These are phyloP conservation scores for Lanmaoa rubissima DNA, from an alignment of 768 basidiomycete genomes.

Conservation along the genomic window DNA sequence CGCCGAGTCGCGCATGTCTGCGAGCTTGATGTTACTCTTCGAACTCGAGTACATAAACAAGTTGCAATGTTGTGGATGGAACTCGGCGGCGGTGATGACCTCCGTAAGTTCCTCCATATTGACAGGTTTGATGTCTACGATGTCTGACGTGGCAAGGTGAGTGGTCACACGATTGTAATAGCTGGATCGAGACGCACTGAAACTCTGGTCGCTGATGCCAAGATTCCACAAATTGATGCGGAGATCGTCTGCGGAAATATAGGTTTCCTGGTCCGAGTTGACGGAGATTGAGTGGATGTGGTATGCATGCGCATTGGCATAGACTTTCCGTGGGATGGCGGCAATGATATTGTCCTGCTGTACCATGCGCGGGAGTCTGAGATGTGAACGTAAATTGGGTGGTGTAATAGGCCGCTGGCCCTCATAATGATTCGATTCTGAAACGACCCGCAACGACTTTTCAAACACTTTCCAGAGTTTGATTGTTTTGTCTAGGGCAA, in stretches of 20 bases:
- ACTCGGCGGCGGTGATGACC: slow-evolving; percentile 99
- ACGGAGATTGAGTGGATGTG: slow-evolving; percentile 99
- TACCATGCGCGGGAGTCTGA: slow-evolving; percentile 87
- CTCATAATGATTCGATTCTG: slow-evolving; percentile 92
- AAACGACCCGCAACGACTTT: slow-evolving; percentile 92
- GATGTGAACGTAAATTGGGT: slow-evolving; percentile 54
- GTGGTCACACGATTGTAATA: slow-evolving; percentile 1
- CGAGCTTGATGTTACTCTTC: slow-evolving; percentile 99
- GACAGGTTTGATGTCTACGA: slow-evolving; percentile 98
- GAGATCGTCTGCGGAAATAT: slow-evolving; percentile 98
- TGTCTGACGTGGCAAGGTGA: slow-evolving; percentile 55
- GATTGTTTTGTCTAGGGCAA: slow-evolving; percentile 89
- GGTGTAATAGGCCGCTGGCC: slow-evolving; percentile 69
- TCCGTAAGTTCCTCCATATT: slow-evolving; percentile 99
- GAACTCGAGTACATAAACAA: slow-evolving; percentile 99
- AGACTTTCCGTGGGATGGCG: slow-evolving; percentile 97
- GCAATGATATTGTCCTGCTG: slow-evolving; percentile 98
- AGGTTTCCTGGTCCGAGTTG: slow-evolving; percentile 99
- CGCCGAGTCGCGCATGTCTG: slow-evolving; percentile 98
- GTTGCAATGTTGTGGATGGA: slow-evolving; percentile 97
- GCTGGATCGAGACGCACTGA: slow-evolving; percentile 64
- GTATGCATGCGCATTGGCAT: slow-evolving; percentile 98
- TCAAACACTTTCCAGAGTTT: slow-evolving; percentile 99
- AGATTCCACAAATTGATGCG: slow-evolving; percentile 98
- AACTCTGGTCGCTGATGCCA: slow-evolving; percentile 97